These are phyloP conservation scores for Dittrichia graveolens DNA, from an alignment of 129 eudicot species.

Conservation along the genomic window DNA sequence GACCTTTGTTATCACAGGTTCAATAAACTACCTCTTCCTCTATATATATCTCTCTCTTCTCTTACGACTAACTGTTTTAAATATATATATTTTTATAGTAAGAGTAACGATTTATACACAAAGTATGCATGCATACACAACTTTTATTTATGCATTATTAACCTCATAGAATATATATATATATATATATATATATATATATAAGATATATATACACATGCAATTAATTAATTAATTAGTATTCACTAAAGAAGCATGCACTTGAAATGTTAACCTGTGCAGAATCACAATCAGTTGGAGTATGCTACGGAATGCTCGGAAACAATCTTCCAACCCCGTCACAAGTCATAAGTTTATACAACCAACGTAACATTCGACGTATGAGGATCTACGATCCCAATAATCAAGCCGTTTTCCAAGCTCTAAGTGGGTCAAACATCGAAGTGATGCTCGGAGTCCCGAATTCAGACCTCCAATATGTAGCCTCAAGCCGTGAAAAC, in stretches of 20 bases:
- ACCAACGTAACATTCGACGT: constrained; percentile 26
- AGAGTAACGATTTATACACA: too few relatives aligned
- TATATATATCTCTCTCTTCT: background rate
- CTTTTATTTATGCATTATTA: too few relatives aligned
- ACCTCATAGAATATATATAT: too few relatives aligned
- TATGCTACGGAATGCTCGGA: constrained; percentile 42
- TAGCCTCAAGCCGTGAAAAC: constrained; percentile 40
- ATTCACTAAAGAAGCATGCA: too few relatives aligned
- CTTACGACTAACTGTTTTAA: too few relatives aligned
- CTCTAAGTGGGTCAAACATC: constrained; percentile 36
- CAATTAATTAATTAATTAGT: too few relatives aligned
- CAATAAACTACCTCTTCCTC: background rate
- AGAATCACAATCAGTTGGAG: constrained; percentile 38
- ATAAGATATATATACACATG: background rate
- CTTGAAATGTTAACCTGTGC: constrained; percentile 10
- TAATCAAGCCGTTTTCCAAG: constrained; percentile 39
- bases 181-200: too few relatives aligned
- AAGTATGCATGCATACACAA: too few relatives aligned
- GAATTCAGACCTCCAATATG: constrained; percentile 30
- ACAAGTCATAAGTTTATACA: constrained; percentile 36
- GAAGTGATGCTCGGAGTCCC: constrained; percentile 39
- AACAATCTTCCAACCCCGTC: constrained; percentile 42
- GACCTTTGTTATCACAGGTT: constrained; percentile 26
- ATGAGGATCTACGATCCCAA: constrained; percentile 46
- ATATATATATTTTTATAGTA: too few relatives aligned